Conservation (phyloP, 164 flowering plant genomes). For the Euptelea pleiosperma region DNA sequence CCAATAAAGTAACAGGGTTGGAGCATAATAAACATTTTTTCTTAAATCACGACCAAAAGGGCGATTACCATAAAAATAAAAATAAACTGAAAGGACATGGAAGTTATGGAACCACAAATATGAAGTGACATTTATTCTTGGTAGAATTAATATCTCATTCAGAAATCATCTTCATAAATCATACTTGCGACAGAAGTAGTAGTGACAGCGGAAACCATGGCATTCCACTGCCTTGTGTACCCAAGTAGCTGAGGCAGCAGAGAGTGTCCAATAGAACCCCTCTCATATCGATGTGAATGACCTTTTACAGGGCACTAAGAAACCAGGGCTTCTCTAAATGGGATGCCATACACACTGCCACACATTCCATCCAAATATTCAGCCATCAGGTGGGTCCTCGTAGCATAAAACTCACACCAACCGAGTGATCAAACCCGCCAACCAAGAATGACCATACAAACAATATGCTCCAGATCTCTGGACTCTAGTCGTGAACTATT, state of each 20-base stretch:
- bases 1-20: too few species aligned
- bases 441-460: neutral
- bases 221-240: neutral
- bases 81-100: too few species aligned
- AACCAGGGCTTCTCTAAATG: too few species aligned
- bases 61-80: too few species aligned
- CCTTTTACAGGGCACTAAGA: neutral
- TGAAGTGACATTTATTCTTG: too few species aligned
- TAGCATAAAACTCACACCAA: neutral
- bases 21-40: too few species aligned
- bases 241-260: conserved; percentile 4
- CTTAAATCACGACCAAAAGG: too few species aligned
- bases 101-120: too few species aligned
- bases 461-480: neutral
- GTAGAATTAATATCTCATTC: too few species aligned
- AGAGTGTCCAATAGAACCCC: conserved; percentile 1
- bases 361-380: neutral
- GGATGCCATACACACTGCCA: too few species aligned
- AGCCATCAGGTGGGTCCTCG: neutral
- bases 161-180: too few species aligned
- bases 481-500: too few species aligned
- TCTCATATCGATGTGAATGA: neutral
- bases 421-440: neutral
- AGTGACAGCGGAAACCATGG: conserved; percentile 1
- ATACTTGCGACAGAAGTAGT: neutral